Conservation (phyloP, 257 asterid genomes). For the Sherardia arvensis region DNA sequence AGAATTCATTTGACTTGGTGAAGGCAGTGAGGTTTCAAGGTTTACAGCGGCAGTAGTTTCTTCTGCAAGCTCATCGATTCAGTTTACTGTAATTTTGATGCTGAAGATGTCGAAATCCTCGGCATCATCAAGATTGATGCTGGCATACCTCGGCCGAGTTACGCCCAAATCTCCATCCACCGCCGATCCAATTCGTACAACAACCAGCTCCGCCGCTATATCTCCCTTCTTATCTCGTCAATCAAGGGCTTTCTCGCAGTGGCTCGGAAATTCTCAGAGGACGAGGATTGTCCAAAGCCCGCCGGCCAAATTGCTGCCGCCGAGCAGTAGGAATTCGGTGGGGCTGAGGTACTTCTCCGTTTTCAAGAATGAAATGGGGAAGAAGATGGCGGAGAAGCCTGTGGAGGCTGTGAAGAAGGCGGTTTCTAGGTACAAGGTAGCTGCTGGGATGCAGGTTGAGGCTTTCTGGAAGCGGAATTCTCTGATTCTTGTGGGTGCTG, state of each 20-base stretch:
- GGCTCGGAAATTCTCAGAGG: constrained; percentile 35
- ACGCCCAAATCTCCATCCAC: constrained; percentile 37
- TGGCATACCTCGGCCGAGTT: constrained; percentile 35
- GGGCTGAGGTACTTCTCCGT: constrained; percentile 54
- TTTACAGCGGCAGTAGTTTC: background rate
- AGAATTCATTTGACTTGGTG: background rate
- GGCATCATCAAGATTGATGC: constrained; percentile 38
- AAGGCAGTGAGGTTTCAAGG: background rate
- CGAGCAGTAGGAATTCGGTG: constrained; percentile 15
- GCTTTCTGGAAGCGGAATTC: constrained; percentile 89
- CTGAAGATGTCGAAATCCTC: constrained; percentile 56
- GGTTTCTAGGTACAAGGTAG: constrained; percentile 51
- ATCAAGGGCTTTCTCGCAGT: constrained; percentile 28
- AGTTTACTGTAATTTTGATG: background rate
- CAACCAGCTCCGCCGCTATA: constrained; percentile 20
- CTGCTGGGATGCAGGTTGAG: constrained; percentile 66
- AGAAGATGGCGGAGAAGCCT: constrained; percentile 36
- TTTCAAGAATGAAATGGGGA: constrained; percentile 26
- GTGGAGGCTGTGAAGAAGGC: constrained; percentile 28
- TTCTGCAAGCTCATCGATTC: constrained; percentile 11
- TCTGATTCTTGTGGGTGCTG: constrained; percentile 57
- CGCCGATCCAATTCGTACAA: constrained; percentile 4
- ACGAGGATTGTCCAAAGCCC: constrained; percentile 21
- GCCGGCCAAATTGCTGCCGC: constrained; percentile 13
- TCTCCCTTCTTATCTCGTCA: constrained; percentile 36